Conservation (phyloP, 2,329 filamentous ascomycete genomes). For the Trichoderma oligosporum region DNA sequence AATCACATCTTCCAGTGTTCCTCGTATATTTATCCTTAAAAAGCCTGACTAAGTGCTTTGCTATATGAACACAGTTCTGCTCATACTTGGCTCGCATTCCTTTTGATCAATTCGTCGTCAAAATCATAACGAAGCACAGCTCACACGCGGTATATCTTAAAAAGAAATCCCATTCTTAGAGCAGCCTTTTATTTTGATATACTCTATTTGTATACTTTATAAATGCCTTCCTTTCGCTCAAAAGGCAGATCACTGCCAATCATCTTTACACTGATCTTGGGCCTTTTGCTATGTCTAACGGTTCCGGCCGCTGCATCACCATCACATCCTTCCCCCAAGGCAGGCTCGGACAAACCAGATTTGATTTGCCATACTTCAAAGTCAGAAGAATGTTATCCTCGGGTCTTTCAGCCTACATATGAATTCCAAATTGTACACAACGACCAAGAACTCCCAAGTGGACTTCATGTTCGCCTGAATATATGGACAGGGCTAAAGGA, state of each 20-base stretch:
- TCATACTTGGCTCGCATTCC: not conserved
- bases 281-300: conserved; percentile 29
- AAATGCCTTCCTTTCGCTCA: conserved; percentile 4
- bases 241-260: conserved; percentile 19
- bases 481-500: conserved; percentile 61
- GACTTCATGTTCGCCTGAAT: conserved; percentile 64
- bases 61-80: not conserved
- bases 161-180: not conserved
- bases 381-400: conserved; percentile 61
- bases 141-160: not conserved
- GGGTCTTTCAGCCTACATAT: conserved; percentile 59
- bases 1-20: too few relatives aligned
- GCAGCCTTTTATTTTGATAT: not conserved
- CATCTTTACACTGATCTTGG: conserved; percentile 27
- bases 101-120: not conserved
- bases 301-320: conserved; percentile 27
- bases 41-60: not conserved
- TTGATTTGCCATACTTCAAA: conserved; percentile 63
- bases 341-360: conserved; percentile 32
- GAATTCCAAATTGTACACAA: conserved; percentile 61
- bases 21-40: not conserved
- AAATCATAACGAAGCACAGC: not conserved
- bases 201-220: not conserved
- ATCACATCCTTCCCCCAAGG: conserved; percentile 26
- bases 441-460: conserved; percentile 62